Percentiles rank a stretch among this genome's conserved stretches.
phyloP scores from a whole-genome alignment of 2,329 filamentous ascomycete genomes.

The Malbranchea zuffiana region DNA sequence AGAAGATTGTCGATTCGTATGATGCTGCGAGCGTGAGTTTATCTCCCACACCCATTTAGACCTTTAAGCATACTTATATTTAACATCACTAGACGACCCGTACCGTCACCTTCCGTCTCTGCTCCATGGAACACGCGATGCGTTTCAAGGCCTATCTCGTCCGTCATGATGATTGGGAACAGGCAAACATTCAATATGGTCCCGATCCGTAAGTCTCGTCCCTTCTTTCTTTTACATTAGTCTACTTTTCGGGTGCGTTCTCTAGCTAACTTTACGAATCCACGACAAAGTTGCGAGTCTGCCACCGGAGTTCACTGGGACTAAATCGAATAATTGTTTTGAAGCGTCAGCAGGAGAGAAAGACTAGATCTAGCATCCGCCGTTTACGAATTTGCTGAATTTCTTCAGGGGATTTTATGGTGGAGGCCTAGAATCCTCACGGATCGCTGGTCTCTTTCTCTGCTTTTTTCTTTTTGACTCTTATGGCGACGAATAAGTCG shows the following conservation, averaged over 20 bases:
- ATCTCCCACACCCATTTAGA: not conserved
- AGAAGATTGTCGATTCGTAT: constrained; percentile 35
- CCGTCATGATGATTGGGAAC: constrained; percentile 36
- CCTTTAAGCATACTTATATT: not conserved
- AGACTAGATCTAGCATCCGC: not conserved
- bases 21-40: constrained; percentile 34
- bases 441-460: not conserved
- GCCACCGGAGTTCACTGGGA: constrained; percentile 10
- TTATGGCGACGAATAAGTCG: not conserved
- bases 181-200: constrained; percentile 34
- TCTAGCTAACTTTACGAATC: not conserved
- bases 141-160: constrained; percentile 34
- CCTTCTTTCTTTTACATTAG: constrained; percentile 1
- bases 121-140: constrained; percentile 37
- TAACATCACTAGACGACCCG: constrained; percentile 15
- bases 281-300: constrained; percentile 9
- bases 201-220: constrained; percentile 31
- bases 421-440: not conserved
- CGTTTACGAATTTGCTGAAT: not conserved
- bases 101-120: constrained; percentile 40
- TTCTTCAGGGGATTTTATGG: not conserved
- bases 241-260: not conserved
- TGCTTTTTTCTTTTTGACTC: not conserved
- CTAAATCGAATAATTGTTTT: too few species aligned
- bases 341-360: too few species aligned